Conservation (phyloP, 345 rosid genomes). For the Gynandropsis gynandra region DNA sequence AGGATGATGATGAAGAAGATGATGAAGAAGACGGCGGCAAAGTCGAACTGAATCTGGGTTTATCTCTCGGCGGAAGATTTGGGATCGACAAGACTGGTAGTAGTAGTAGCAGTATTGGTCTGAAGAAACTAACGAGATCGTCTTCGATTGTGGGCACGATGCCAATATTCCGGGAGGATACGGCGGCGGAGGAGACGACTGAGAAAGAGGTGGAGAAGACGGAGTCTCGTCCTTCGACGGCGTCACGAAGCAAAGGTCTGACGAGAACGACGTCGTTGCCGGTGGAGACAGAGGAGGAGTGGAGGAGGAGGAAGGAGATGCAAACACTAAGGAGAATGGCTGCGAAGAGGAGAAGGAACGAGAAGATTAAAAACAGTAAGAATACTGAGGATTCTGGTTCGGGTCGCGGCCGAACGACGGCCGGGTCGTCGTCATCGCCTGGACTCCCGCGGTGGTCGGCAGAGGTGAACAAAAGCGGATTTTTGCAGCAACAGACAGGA, state of each 20-base stretch:
- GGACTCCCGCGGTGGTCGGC: constrained; percentile 36
- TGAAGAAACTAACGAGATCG: constrained; percentile 43
- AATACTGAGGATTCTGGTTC: no score
- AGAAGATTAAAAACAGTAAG: constrained; percentile 42
- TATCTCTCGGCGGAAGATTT: constrained; percentile 87
- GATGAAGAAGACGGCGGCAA: constrained; percentile 35
- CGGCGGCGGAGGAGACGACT: neutral
- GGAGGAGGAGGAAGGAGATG: constrained; percentile 89
- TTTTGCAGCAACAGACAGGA: constrained; percentile 30
- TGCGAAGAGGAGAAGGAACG: constrained; percentile 74
- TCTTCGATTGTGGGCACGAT: constrained; percentile 61
- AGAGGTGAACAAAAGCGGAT: constrained; percentile 30
- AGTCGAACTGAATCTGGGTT: constrained; percentile 78
- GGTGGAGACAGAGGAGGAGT: constrained; percentile 79
- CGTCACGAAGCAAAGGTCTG: constrained; percentile 23
- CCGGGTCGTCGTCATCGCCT: neutral
- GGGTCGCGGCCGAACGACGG: no score
- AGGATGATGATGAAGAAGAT: constrained; percentile 19
- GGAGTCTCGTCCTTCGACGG: constrained; percentile 26
- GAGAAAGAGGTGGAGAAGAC: constrained; percentile 4
- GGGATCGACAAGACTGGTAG: constrained; percentile 66
- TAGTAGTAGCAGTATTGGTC: no score
- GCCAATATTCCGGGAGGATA: constrained; percentile 24
- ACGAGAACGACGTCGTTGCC: constrained; percentile 80
- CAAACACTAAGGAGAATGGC: constrained; percentile 80